Base-by-base conservation (phyloP, 495 filamentous ascomycete genomes). In the Aspergillus panamensis region DNA sequence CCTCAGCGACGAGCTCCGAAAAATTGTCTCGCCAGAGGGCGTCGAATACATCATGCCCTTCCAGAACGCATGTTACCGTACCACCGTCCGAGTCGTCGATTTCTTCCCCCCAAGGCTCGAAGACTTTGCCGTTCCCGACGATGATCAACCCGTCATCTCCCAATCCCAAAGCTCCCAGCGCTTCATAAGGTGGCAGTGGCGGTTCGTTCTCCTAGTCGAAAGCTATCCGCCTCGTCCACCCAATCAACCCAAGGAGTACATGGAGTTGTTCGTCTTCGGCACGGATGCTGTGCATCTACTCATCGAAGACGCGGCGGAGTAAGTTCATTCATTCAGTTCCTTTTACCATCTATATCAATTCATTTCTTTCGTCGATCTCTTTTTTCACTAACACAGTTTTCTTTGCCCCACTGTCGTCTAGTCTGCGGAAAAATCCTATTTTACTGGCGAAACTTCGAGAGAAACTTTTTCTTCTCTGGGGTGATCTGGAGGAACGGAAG, bases 391-490 rank as follows among this genome's bases (percentile, higher is more conserved):
- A 48, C 14, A 5, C 25, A 5, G 25, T n/a, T 17, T 20, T 13
- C 13, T 40, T 40, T 55, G 47, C 52, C 52, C 58, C 31, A 20
- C 31, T 5, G 43, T 57, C 48, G 42, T 52, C 42, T 4, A 89
- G 80, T 69, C 81, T 96, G 8, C 81, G 80, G 16, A 64, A 64
- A 49, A 69, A 87, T 35, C 39, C 66, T 6, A 35, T 64, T 0
- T 60, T 66, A 3, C 69, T 95, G 7, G 61, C 43, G 25, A 53
- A 69, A 8, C 70, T 97, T 1, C 76, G 81, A 39, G 84, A 96
- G 65, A 86, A 85, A 64, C 80, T 96, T 14, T 92, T 85, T 68
- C 73, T 82, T 31, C 77, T 97, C 8, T 97, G 93, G 92, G 93
- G 93, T 3, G 80, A 95, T 57, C 80, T 97, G 7, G 86, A 90